A percentile compares a stretch with the other conserved stretches of the same genome.
phyloP scores from a whole-genome alignment of 257 asterid genomes.

The Ajuga chamaepitys region DNA sequence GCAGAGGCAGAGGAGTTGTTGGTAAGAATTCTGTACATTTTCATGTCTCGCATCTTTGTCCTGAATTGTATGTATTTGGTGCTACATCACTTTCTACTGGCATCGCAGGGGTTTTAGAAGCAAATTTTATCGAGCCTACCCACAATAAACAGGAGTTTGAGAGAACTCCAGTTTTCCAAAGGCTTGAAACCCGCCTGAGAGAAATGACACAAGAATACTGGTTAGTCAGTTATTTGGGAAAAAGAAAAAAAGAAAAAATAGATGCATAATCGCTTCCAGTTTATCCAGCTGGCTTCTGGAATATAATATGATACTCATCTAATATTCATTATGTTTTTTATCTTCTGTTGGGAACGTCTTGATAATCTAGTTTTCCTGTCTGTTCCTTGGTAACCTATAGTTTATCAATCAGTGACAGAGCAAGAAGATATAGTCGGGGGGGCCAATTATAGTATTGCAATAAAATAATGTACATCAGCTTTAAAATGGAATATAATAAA shows the following conservation, averaged over 20 bases:
- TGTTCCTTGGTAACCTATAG: neutral
- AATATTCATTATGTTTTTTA: neutral
- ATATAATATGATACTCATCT: neutral
- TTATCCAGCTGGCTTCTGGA: neutral
- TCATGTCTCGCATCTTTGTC: conserved; percentile 10
- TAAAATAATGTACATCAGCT: too few species aligned
- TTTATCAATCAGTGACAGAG: too few species aligned
- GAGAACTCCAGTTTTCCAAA: conserved; percentile 86
- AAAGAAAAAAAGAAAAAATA: too few species aligned
- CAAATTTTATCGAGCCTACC: conserved; percentile 75
- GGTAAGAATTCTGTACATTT: conserved; percentile 46
- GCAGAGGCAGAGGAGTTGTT: conserved; percentile 94
- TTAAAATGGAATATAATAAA: too few species aligned
- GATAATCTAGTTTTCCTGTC: neutral
- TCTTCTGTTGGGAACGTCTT: neutral
- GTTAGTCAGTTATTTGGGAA: conserved; percentile 33
- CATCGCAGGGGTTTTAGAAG: conserved; percentile 77
- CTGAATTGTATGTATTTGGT: conserved; percentile 2
- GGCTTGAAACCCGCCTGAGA: conserved; percentile 81
- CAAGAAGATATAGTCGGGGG: too few species aligned
- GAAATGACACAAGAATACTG: conserved; percentile 88
- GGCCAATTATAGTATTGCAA: too few species aligned
- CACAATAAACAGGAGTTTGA: conserved; percentile 96
- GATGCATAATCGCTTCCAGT: conserved; percentile 1
- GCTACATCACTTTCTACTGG: conserved; percentile 11